These are phyloP conservation scores for Ilex paraguariensis DNA, from an alignment of 305 asterid species.

Conservation along the genomic window DNA sequence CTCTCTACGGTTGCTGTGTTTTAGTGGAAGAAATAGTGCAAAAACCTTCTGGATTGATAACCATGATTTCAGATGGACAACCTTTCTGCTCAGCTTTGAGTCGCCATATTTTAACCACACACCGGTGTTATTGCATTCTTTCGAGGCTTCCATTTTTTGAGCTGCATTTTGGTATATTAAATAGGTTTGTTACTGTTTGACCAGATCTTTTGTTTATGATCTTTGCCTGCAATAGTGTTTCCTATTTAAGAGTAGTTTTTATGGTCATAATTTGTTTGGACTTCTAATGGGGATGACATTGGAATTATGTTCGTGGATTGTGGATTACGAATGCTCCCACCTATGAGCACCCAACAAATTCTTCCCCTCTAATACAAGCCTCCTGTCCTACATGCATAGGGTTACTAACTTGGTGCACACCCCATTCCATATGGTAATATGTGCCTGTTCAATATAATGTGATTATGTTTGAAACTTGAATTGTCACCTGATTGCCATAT, in stretches of 20 bases:
- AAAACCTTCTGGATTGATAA: conserved; percentile 82
- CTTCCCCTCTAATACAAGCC: too few species aligned
- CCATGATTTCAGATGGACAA: conserved; percentile 68
- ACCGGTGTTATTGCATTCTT: conserved; percentile 96
- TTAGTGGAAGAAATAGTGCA: conserved; percentile 93
- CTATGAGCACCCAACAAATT: too few species aligned
- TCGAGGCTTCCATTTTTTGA: conserved; percentile 95
- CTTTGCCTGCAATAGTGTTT: background rate
- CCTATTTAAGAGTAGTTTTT: background rate
- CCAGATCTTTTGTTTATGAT: background rate
- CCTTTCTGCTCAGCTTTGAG: conserved; percentile 47
- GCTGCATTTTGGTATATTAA: conserved; percentile 89
- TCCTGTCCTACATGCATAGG: too few species aligned
- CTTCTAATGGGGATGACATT: too few species aligned
- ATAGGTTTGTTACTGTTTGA: conserved; percentile 45
- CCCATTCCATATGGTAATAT: too few species aligned
- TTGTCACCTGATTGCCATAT: too few species aligned
- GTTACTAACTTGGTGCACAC: too few species aligned
- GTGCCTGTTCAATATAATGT: too few species aligned
- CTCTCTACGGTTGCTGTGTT: conserved; percentile 97
- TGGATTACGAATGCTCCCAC: too few species aligned
- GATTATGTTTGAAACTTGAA: too few species aligned
- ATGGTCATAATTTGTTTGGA: too few species aligned
- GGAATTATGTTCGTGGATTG: too few species aligned
- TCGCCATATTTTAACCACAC: conserved; percentile 82